Percentiles rank a stretch among this genome's conserved stretches.
phyloP scores from a whole-genome alignment of 139 green algal species.

The Ostreobium quekettii region DNA sequence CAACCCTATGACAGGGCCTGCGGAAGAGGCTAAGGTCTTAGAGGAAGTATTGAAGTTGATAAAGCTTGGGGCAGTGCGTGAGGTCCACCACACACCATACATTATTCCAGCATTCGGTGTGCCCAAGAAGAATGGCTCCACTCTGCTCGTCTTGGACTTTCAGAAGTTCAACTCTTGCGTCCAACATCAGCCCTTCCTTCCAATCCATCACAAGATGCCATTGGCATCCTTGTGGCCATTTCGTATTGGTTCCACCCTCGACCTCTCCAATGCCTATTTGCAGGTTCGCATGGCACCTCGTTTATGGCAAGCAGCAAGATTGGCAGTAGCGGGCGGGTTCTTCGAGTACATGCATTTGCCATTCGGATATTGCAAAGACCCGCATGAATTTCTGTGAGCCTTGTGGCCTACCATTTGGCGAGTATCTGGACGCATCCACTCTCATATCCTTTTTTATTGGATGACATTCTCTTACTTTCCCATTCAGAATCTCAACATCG shows the following conservation, averaged over 20 bases:
- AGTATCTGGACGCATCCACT: too few relatives aligned
- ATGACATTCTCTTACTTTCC: too few relatives aligned
- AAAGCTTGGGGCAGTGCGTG: background rate
- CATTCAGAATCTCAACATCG: too few relatives aligned
- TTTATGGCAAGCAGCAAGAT: background rate
- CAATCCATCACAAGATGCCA: background rate
- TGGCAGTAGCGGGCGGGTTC: background rate
- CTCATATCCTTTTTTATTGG: too few relatives aligned
- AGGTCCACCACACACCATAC: background rate
- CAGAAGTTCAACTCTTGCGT: constrained; percentile 10
- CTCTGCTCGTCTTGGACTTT: constrained; percentile 12
- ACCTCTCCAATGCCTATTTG: constrained; percentile 10
- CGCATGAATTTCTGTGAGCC: constrained; percentile 10
- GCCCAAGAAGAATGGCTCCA: constrained; percentile 7
- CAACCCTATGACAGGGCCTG: too few relatives aligned
- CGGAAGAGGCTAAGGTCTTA: too few relatives aligned
- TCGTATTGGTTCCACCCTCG: constrained; percentile 8
- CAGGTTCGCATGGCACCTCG: background rate
- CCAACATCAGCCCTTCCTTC: background rate
- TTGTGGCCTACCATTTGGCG: constrained; percentile 1
- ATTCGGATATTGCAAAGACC: constrained; percentile 8
- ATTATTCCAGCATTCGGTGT: constrained; percentile 9
- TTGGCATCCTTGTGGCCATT: constrained; percentile 1
- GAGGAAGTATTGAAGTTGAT: too few relatives aligned
- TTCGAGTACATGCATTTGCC: constrained; percentile 11